A percentile compares a stretch with the other conserved stretches of the same genome.
Conservation (phyloP, 2,329 filamentous ascomycete genomes). For the Cryphonectria nitschkei region DNA sequence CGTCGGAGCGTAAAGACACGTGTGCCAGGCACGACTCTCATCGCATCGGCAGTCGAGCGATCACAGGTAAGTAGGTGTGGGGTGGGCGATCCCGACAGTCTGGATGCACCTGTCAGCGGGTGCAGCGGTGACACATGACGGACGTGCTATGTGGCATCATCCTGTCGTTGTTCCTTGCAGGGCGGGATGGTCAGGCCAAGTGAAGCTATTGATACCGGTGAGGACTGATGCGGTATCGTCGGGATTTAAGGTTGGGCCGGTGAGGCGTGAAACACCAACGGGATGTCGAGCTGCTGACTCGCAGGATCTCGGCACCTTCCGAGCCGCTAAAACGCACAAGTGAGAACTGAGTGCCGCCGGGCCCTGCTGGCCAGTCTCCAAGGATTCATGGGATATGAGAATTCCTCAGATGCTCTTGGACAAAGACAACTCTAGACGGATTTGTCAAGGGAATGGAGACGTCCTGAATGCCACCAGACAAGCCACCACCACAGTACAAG, state of each 20-base stretch:
- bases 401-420: background rate
- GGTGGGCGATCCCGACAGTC: conserved; percentile 20
- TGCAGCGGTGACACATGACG: conserved; percentile 27
- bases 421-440: background rate
- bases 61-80: conserved; percentile 7
- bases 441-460: background rate
- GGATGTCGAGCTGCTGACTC: conserved; percentile 9
- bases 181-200: conserved; percentile 18
- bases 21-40: conserved; percentile 10
- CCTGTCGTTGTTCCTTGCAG: conserved; percentile 25
- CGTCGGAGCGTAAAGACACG: background rate
- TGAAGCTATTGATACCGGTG: conserved; percentile 28
- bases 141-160: conserved; percentile 19
- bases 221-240: conserved; percentile 16
- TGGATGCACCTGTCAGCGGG: conserved; percentile 21
- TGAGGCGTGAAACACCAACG: conserved; percentile 20
- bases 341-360: conserved; percentile 15
- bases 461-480: background rate
- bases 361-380: background rate
- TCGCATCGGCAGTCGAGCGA: conserved; percentile 23
- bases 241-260: conserved; percentile 15
- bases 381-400: background rate
- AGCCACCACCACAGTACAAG: background rate
- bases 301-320: conserved; percentile 26
- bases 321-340: conserved; percentile 13